Evolutionary conservation across 2,329 filamentous ascomycete genomes (phyloP).

Genomic region (Pezicula radicicola): DNA sequence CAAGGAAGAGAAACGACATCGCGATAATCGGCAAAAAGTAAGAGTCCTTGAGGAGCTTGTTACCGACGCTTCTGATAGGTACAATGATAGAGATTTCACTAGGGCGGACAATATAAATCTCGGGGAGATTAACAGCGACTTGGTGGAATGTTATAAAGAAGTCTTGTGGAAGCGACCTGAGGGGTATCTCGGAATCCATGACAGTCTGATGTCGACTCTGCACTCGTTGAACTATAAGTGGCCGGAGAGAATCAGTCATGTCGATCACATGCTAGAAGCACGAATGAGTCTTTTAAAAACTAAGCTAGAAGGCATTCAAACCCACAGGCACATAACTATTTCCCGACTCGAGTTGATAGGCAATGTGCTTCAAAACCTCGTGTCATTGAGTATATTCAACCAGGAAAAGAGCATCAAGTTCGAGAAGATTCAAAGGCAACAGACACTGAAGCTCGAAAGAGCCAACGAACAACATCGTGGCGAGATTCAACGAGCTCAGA

Average conservation of each 20-base stretch:
- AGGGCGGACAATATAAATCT: too few relatives aligned
- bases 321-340: conserved; percentile 2
- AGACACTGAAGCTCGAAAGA: neutral
- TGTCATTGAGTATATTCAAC: conserved; percentile 2
- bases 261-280: too few relatives aligned
- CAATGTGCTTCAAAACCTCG: conserved; percentile 1
- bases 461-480: conserved; percentile 1
- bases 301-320: neutral
- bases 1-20: neutral
- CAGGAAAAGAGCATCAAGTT: conserved; percentile 4
- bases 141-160: neutral
- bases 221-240: too few relatives aligned
- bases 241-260: too few relatives aligned
- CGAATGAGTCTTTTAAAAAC: too few relatives aligned
- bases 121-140: neutral
- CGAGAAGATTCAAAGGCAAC: neutral
- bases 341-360: conserved; percentile 5
- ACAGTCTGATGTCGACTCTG: too few relatives aligned
- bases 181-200: neutral
- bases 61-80: neutral
- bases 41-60: neutral
- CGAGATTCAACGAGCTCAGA: conserved; percentile 1
- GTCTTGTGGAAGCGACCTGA: neutral
- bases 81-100: neutral
- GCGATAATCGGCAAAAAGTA: neutral